A percentile compares a stretch with the other conserved stretches of the same genome.
phyloP scores from a whole-genome alignment of 78 protist species.

The Isochrysis galbana region DNA sequence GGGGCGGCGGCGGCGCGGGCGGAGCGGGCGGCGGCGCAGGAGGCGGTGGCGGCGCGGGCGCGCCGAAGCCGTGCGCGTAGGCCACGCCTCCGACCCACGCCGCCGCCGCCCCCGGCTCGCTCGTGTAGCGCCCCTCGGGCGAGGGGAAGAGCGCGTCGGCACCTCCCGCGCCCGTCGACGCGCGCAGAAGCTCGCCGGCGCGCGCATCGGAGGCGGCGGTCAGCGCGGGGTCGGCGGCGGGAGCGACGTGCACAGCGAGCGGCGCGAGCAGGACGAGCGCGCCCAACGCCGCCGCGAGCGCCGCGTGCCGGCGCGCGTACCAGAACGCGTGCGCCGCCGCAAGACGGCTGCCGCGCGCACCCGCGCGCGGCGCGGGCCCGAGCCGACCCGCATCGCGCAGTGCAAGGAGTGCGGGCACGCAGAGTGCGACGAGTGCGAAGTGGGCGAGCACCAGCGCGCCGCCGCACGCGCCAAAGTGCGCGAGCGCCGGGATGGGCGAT shows the following conservation, averaged over 20 bases:
- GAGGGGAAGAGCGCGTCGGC: too few relatives aligned
- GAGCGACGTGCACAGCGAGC: too few relatives aligned
- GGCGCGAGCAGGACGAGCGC: neutral
- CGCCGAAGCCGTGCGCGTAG: too few relatives aligned
- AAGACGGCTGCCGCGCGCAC: neutral
- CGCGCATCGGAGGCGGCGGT: too few relatives aligned
- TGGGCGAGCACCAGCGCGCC: neutral
- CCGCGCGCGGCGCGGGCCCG: neutral
- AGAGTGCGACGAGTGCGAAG: neutral
- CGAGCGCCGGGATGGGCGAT: neutral
- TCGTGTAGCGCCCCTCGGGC: too few relatives aligned
- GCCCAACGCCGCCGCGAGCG: neutral
- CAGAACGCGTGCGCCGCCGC: neutral
- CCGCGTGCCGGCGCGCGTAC: neutral
- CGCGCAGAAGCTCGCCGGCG: too few relatives aligned
- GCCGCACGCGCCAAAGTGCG: neutral
- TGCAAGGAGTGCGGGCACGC: neutral
- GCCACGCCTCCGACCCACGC: too few relatives aligned
- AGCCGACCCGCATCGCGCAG: neutral
- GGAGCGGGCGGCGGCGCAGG: neutral
- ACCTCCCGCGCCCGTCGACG: too few relatives aligned
- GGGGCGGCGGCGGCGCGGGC: neutral
- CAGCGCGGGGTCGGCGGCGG: too few relatives aligned
- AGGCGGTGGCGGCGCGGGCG: neutral
- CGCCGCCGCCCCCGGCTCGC: too few relatives aligned